phyloP scores from a whole-genome alignment of 202 grass and related monocot genomes.

The Cymbopogon flexuosus region DNA sequence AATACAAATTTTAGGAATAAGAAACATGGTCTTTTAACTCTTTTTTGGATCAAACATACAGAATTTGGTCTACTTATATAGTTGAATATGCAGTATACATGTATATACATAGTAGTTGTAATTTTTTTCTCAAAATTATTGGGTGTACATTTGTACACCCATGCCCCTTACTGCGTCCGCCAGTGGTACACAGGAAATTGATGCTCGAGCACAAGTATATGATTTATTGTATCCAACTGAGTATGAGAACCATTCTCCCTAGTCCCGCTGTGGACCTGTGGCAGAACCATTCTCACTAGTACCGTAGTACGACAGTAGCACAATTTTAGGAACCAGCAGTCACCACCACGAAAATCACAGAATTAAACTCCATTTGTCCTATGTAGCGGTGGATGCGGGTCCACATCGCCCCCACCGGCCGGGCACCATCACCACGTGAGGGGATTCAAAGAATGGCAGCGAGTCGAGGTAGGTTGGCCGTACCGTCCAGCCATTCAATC shows the following conservation, averaged over 20 bases:
- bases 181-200: background rate
- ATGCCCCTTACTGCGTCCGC: too few relatives aligned
- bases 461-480: conserved; percentile 21
- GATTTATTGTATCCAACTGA: background rate
- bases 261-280: background rate
- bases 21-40: too few relatives aligned
- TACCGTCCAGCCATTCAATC: background rate
- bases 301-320: background rate
- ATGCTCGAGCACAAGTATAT: background rate
- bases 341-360: background rate
- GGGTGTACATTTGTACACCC: too few relatives aligned
- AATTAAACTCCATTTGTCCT: background rate
- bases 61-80: too few relatives aligned
- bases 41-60: too few relatives aligned
- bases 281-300: background rate
- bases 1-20: too few relatives aligned
- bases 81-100: too few relatives aligned
- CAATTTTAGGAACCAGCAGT: background rate
- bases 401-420: background rate
- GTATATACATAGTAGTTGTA: too few relatives aligned
- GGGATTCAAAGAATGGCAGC: background rate
- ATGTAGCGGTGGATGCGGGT: background rate
- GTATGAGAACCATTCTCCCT: background rate
- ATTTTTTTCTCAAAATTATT: too few relatives aligned
- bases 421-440: background rate